Percentiles rank a stretch among this genome's conserved stretches.
Evolutionary conservation across 129 eudicot species (phyloP).

Genomic region (Tagetes erecta): DNA sequence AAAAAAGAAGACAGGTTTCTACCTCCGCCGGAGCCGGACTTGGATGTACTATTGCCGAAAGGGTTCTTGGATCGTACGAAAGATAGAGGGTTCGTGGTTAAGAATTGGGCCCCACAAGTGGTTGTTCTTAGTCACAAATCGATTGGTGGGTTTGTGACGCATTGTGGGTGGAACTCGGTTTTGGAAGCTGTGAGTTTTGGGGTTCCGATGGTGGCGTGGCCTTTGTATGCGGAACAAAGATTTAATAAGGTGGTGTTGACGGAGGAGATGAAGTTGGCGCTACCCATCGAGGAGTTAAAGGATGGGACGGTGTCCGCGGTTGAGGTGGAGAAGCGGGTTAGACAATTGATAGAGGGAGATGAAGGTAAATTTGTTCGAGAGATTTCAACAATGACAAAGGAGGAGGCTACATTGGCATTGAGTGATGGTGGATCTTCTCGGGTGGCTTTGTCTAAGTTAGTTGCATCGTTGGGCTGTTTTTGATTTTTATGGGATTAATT

Average conservation of each 20-base stretch:
- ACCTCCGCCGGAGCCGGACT: constrained; percentile 47
- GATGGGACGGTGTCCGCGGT: constrained; percentile 21
- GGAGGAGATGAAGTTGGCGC: constrained; percentile 42
- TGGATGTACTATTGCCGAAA: constrained; percentile 40
- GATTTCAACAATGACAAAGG: too few relatives aligned
- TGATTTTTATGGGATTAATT: too few relatives aligned
- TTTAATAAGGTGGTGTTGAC: constrained; percentile 46
- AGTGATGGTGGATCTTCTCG: too few relatives aligned
- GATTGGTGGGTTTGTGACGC: constrained; percentile 58
- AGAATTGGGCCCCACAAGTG: constrained; percentile 56
- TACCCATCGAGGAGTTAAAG: constrained; percentile 31
- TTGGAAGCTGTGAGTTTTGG: constrained; percentile 45
- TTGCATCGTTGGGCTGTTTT: too few relatives aligned
- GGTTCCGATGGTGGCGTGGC: constrained; percentile 57
- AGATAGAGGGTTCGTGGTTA: constrained; percentile 48
- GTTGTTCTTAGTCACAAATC: constrained; percentile 43
- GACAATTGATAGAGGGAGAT: constrained; percentile 42
- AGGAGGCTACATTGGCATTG: too few relatives aligned
- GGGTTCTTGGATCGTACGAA: constrained; percentile 35
- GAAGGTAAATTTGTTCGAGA: not conserved
- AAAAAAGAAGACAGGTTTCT: constrained; percentile 28
- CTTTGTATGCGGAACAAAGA: constrained; percentile 53
- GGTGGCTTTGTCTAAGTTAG: too few relatives aligned
- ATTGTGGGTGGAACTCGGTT: constrained; percentile 63
- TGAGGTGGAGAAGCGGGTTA: constrained; percentile 44